Percentiles rank a stretch among this genome's conserved stretches.
Evolutionary conservation across 1,284 basidiomycete genomes (phyloP).

Genomic region (Trichosporon sp.): DNA sequence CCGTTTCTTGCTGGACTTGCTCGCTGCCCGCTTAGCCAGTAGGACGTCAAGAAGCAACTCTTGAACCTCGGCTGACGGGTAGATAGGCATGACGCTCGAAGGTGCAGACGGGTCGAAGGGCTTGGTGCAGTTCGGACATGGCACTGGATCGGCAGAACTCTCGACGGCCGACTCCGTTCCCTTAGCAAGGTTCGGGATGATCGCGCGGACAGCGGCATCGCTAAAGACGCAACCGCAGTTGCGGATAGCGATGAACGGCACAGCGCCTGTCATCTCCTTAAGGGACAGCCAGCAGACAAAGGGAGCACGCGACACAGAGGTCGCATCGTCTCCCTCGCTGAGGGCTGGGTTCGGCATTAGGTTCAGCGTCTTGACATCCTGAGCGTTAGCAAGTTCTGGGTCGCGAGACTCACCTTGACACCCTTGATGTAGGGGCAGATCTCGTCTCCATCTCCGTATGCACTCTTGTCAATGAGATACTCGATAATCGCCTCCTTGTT

Average conservation of each 20-base stretch:
- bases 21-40: conserved; percentile 33
- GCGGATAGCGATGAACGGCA: conserved; percentile 80
- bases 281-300: conserved; percentile 85
- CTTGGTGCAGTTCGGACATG: conserved; percentile 48
- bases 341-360: conserved; percentile 65
- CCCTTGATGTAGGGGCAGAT: conserved; percentile 83
- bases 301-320: conserved; percentile 55
- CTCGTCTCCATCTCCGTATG: conserved; percentile 70
- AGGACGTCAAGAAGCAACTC: conserved; percentile 41
- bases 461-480: conserved; percentile 72
- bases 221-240: conserved; percentile 71
- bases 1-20: conserved; percentile 35
- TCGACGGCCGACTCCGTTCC: conserved; percentile 11
- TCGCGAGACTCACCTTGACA: conserved; percentile 64
- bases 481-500: conserved; percentile 90
- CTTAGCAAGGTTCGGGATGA: conserved; percentile 37
- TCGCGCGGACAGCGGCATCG: conserved; percentile 37
- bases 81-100: conserved; percentile 37
- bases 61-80: conserved; percentile 40
- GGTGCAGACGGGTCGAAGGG: conserved; percentile 35
- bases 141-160: conserved; percentile 16
- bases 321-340: conserved; percentile 32
- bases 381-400: conserved; percentile 6
- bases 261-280: conserved; percentile 87
- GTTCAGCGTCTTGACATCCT: conserved; percentile 80